Evolutionary conservation across 441 rosid species (phyloP), one percentile per base, ranked within the genome.

Genomic region (Brassica balearica): DNA sequence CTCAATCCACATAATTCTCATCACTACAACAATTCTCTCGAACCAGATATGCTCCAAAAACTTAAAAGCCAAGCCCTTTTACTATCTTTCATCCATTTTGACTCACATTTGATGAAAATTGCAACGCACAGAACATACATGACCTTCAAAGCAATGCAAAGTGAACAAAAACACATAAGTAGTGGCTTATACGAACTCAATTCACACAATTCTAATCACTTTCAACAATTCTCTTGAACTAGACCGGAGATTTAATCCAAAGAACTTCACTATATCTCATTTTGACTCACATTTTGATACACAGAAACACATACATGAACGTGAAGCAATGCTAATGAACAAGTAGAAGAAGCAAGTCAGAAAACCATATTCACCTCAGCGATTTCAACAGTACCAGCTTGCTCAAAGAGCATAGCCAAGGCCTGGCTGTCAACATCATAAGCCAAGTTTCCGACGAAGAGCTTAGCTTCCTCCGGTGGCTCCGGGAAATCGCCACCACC

Each of bases 341-440:
- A 36, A 36, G 43, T 1, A 36, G 38, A 32, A 43, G 22, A 76
- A 48, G 5, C 46, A 41, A 19, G 43, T 34, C 43, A 46, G 10
- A 41, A 64, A 34, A 8, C 5, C 14, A 65, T 51, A 34, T 5
- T 79, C 74, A 81, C 83, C 83, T 81, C 96, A 3, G 98, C 90
- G 85, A 92, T 88, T 78, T 92, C 97, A 69, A 94, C 98, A 72
- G 90, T 88, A 38, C 98, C 98, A 75, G 95, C 92, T 80, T 88
- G 86, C 80, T 94, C 90, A 80, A 94, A 92, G 43, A 94, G 82
- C 95, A 84, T 82, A 72, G 98, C 98, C 80, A 94, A 78, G 62
- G 83, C 86, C 81, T 90, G 84, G 60, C 98, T 92, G 67, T 91
- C 95, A 63, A 92, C 88, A 62, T 94, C 96, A 70, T 83, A 94